Evolutionary conservation across 1,284 basidiomycete species (phyloP).

Genomic region (Tilletiopsis washingtonensis): DNA sequence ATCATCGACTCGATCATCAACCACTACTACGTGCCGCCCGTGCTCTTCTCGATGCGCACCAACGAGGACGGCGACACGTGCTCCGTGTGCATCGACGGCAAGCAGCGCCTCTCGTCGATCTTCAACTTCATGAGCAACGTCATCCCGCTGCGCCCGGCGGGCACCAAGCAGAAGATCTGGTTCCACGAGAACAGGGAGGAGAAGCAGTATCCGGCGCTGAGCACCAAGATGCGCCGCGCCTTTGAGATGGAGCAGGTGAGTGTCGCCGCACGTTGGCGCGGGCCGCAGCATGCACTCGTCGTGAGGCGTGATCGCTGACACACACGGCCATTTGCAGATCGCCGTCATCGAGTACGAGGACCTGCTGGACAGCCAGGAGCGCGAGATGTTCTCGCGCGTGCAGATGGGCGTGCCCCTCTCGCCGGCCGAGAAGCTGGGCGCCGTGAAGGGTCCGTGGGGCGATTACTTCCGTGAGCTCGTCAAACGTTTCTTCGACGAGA

Average conservation of each 20-base stretch:
- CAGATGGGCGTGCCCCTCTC: constrained; percentile 34
- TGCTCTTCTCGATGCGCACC: constrained; percentile 18
- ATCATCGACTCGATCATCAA: constrained; percentile 31
- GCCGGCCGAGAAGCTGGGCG: constrained; percentile 26
- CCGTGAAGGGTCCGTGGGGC: constrained; percentile 16
- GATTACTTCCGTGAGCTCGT: constrained; percentile 26
- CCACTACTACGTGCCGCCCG: constrained; percentile 31
- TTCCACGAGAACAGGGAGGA: constrained; percentile 13
- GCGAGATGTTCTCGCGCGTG: constrained; percentile 31
- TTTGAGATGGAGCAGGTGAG: neutral
- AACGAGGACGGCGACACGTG: constrained; percentile 2
- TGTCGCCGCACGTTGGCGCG: too few species aligned
- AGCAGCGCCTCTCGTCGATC: constrained; percentile 29
- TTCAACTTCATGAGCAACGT: constrained; percentile 20
- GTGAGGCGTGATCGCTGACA: neutral
- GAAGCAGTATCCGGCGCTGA: neutral
- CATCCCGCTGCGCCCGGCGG: constrained; percentile 13
- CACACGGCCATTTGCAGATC: constrained; percentile 11
- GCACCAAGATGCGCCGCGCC: neutral
- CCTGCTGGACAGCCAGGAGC: constrained; percentile 19
- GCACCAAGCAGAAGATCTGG: constrained; percentile 13
- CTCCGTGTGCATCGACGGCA: constrained; percentile 33
- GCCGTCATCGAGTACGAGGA: constrained; percentile 20
- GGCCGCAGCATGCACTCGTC: too few species aligned
- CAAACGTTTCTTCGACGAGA: constrained; percentile 22